Percentiles rank a stretch among this genome's conserved stretches.
Conservation (phyloP, 176 grass and related monocot species). For the Eremochloa ophiuroides region DNA sequence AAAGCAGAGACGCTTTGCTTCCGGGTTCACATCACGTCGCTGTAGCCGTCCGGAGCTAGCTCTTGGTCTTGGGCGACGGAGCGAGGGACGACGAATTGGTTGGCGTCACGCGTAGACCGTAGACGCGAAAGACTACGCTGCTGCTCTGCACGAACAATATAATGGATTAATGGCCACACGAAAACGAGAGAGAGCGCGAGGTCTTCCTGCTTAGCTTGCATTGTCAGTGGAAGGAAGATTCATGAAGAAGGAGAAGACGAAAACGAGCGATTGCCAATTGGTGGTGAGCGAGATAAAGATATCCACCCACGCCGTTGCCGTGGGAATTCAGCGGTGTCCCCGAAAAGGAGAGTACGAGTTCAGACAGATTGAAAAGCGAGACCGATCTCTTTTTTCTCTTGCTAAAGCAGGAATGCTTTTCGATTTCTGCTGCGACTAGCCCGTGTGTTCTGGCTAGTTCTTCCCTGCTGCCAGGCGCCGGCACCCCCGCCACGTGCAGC, state of each 20-base stretch:
- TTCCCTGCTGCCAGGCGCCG: background rate
- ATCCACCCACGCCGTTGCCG: background rate
- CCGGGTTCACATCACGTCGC: constrained; percentile 1
- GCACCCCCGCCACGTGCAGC: background rate
- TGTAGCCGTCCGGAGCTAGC: background rate
- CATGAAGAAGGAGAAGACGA: background rate
- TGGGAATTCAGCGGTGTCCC: constrained; percentile 23
- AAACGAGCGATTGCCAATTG: too few species aligned
- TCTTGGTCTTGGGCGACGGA: background rate
- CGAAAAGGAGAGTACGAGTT: constrained; percentile 17
- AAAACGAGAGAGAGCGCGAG: background rate
- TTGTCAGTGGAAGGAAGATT: constrained; percentile 25
- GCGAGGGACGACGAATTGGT: too few species aligned
- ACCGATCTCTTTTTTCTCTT: background rate
- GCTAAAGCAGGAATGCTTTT: background rate
- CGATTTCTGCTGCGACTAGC: background rate
- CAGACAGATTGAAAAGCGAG: background rate
- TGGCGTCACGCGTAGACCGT: constrained; percentile 1
- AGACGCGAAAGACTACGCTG: background rate
- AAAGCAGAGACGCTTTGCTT: constrained; percentile 13
- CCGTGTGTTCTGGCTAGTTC: background rate
- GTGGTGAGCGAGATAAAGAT: background rate
- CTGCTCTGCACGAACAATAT: background rate
- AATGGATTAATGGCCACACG: background rate
- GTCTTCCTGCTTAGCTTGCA: background rate